These are phyloP conservation scores for Spirogloea muscicola DNA, from an alignment of 139 green algal genomes.

Conservation along the genomic window DNA sequence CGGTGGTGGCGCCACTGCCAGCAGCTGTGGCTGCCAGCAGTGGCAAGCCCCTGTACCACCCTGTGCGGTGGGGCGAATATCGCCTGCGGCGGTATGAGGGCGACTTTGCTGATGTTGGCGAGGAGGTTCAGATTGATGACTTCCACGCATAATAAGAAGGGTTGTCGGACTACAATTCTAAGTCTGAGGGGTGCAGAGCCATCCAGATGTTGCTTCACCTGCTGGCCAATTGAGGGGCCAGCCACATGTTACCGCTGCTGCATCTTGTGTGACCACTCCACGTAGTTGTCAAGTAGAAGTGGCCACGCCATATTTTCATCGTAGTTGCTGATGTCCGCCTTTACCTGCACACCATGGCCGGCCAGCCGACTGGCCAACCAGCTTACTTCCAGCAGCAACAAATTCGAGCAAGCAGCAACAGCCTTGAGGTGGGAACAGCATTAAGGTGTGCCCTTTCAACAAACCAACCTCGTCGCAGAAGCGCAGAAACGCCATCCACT, in stretches of 20 bases:
- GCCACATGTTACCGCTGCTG: no score
- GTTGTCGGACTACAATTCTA: no score
- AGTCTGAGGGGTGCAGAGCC: no score
- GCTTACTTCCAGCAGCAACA: no score
- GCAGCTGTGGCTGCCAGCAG: background rate
- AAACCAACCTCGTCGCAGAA: constrained; percentile 56
- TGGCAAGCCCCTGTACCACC: constrained; percentile 38
- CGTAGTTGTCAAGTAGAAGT: constrained; percentile 63
- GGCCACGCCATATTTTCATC: constrained; percentile 65
- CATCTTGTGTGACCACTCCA: no score
- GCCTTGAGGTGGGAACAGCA: no score
- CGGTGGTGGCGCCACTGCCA: constrained; percentile 27
- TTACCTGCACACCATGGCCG: constrained; percentile 32
- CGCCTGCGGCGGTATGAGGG: constrained; percentile 38
- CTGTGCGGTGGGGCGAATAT: constrained; percentile 54
- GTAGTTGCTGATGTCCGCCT: constrained; percentile 54
- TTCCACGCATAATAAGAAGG: no score
- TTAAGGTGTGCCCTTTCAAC: no score
- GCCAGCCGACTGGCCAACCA: no score
- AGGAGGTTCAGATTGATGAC: constrained; percentile 61
- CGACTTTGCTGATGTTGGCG: constrained; percentile 51
- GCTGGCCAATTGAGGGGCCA: no score
- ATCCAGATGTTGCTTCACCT: no score
- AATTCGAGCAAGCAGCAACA: no score
- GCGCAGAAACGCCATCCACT: constrained; percentile 58